Evolutionary conservation across 176 grass and related monocot genomes (phyloP).

Genomic region (Ananas comosus): DNA sequence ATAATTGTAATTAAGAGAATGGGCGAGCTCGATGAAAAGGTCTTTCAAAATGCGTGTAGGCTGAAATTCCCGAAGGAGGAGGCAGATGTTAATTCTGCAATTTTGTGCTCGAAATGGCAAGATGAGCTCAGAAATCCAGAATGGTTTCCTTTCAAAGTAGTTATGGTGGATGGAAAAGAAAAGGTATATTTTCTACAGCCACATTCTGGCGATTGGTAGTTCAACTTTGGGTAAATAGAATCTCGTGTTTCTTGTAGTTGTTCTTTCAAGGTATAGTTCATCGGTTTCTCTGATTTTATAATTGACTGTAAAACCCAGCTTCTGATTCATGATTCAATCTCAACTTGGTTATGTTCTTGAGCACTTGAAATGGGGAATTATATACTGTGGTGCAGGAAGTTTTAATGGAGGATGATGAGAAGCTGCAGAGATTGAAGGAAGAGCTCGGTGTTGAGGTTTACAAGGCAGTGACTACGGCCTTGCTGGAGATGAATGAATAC

Average conservation of each 20-base stretch:
- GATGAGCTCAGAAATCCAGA: conserved; percentile 49
- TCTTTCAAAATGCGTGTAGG: conserved; percentile 48
- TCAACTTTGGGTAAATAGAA: background rate
- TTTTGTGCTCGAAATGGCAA: conserved; percentile 51
- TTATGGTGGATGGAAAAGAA: conserved; percentile 17
- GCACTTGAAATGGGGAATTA: background rate
- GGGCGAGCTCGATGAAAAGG: conserved; percentile 65
- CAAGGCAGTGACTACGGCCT: conserved; percentile 31
- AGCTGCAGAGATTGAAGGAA: conserved; percentile 43
- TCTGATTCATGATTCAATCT: background rate
- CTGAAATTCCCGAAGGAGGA: conserved; percentile 26
- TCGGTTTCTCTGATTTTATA: background rate
- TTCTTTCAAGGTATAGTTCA: background rate
- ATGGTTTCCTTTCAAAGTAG: conserved; percentile 71
- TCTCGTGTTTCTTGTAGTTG: background rate
- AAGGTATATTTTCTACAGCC: conserved; percentile 34
- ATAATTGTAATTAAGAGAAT: conserved; percentile 62
- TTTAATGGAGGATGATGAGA: conserved; percentile 45
- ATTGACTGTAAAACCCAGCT: background rate
- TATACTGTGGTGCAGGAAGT: conserved; percentile 31
- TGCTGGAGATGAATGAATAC: conserved; percentile 37
- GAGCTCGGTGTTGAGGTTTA: conserved; percentile 33
- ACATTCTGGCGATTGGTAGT: background rate
- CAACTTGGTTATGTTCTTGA: background rate
- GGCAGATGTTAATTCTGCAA: conserved; percentile 8